phyloP scores from a whole-genome alignment of 2,329 filamentous ascomycete genomes.

The Talaromyces sp. region DNA sequence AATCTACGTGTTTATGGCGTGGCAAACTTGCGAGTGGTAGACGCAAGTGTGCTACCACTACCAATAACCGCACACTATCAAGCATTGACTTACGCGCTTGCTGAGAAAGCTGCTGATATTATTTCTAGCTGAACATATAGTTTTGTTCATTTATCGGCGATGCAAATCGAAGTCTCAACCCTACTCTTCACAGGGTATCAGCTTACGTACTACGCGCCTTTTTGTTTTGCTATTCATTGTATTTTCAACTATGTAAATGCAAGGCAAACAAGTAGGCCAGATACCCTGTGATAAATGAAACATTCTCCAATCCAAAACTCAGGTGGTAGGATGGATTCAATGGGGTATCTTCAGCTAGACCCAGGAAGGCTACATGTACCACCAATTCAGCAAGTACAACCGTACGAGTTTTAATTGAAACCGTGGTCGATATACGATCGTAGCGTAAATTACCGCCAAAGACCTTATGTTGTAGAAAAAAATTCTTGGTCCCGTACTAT shows the following conservation, averaged over 20 bases:
- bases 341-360: not conserved
- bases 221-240: too few relatives aligned
- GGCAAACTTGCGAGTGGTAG: conserved; percentile 23
- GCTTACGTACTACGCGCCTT: too few relatives aligned
- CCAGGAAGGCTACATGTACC: not conserved
- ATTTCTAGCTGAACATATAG: not conserved
- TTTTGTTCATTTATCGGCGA: not conserved
- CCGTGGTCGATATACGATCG: not conserved
- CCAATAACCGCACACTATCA: conserved; percentile 23
- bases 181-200: too few relatives aligned
- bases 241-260: not conserved
- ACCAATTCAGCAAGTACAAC: not conserved
- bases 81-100: conserved; percentile 22
- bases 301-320: not conserved
- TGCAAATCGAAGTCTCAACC: too few relatives aligned
- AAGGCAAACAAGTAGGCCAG: not conserved
- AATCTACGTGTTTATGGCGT: conserved; percentile 21
- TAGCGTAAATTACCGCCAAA: not conserved
- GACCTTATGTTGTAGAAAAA: too few relatives aligned
- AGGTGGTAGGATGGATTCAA: not conserved
- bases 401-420: not conserved
- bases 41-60: conserved; percentile 27
- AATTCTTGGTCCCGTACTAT: not conserved
- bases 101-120: conserved; percentile 12
- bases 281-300: not conserved